Evolutionary conservation across 2,329 filamentous ascomycete species (phyloP).

Genomic region (Paecilomyces niveus): DNA sequence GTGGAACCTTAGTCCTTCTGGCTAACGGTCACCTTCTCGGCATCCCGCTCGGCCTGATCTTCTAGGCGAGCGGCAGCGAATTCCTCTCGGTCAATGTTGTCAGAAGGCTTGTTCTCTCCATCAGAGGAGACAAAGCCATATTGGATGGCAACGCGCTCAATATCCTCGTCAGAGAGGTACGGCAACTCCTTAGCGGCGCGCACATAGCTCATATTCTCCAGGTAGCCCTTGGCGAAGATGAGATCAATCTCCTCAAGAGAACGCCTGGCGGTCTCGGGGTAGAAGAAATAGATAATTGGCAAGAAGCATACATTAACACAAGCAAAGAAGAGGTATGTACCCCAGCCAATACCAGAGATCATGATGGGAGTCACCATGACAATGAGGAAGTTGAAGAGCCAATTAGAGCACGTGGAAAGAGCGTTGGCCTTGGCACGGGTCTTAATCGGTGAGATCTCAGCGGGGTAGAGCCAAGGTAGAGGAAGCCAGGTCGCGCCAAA

Average conservation of each 20-base stretch:
- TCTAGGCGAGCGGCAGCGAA: neutral
- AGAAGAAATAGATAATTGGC: constrained; percentile 24
- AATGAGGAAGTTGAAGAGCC: constrained; percentile 44
- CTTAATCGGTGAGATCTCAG: constrained; percentile 45
- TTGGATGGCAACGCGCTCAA: constrained; percentile 6
- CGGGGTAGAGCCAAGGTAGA: constrained; percentile 47
- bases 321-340: constrained; percentile 25
- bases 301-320: constrained; percentile 16
- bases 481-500: constrained; percentile 58
- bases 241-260: constrained; percentile 24
- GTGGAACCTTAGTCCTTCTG: neutral
- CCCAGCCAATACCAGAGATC: constrained; percentile 20
- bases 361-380: constrained; percentile 27
- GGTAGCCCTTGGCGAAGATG: constrained; percentile 18
- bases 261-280: constrained; percentile 21
- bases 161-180: constrained; percentile 6
- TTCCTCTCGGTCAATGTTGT: neutral
- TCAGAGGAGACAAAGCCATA: constrained; percentile 6
- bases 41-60: neutral
- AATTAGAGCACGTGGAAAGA: constrained; percentile 42
- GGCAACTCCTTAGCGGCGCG: constrained; percentile 14
- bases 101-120: constrained; percentile 1
- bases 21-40: neutral
- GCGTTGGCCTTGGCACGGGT: constrained; percentile 47
- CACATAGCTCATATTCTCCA: constrained; percentile 10